These are phyloP conservation scores for Chrysanthemum makinoi DNA, from an alignment of 129 eudicot species.

Conservation along the genomic window DNA sequence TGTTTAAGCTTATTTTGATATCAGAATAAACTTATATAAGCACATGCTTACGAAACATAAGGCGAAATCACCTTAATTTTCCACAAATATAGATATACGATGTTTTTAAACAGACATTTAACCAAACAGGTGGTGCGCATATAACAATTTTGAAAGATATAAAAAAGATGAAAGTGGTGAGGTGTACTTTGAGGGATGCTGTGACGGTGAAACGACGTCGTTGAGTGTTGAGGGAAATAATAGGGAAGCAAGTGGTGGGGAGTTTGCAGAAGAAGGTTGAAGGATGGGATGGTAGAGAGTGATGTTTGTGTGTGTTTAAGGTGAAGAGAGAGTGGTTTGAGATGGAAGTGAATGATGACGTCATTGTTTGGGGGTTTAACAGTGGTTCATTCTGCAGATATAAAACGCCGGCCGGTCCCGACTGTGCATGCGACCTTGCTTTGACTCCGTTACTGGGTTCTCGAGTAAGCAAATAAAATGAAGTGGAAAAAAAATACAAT, in stretches of 20 bases:
- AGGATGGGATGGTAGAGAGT: constrained; percentile 21
- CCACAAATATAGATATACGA: too few species aligned
- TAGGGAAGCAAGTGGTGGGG: constrained; percentile 22
- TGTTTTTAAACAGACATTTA: constrained; percentile 8
- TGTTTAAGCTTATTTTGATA: too few species aligned
- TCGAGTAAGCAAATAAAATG: too few species aligned
- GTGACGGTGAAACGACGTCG: constrained; percentile 34
- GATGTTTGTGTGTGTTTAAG: constrained; percentile 15
- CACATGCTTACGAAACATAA: too few species aligned
- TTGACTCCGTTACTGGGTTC: too few species aligned
- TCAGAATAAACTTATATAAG: too few species aligned
- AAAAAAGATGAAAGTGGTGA: not conserved
- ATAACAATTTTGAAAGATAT: not conserved
- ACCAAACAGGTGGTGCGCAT: constrained; percentile 46
- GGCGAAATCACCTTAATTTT: too few species aligned
- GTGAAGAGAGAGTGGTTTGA: constrained; percentile 15
- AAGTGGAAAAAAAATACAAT: too few species aligned
- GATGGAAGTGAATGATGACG: constrained; percentile 22
- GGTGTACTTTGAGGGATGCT: constrained; percentile 50
- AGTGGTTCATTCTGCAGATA: not conserved
- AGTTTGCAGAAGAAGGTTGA: constrained; percentile 3
- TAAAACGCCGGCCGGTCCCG: not conserved
- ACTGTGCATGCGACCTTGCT: too few species aligned
- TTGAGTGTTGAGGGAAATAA: constrained; percentile 19
- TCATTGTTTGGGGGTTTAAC: constrained; percentile 23